Base-by-base conservation (phyloP, 345 rosid genomes). In the Camelina sativa region DNA sequence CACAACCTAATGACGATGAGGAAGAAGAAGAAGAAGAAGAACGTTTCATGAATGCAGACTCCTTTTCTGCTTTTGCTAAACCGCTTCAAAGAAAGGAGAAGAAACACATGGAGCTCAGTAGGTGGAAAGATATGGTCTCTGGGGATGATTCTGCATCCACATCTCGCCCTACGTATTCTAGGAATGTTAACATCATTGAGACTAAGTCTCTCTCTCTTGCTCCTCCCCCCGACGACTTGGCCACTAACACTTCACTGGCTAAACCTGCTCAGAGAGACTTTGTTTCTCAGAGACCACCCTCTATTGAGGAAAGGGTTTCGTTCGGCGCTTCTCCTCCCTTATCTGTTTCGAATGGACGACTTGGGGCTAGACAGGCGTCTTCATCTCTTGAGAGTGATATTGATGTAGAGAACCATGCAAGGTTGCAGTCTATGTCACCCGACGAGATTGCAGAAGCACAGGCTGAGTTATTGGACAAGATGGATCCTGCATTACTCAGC, bases 381-480 rank as follows among this genome's bases (percentile, higher is more conserved):
- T 48, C 77, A 46, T 82, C 89, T 67, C 85, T 89, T 46, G 92
- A 86, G 81, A 81, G 80, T 78, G 93, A 88, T 78, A 93, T 93
- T 81, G 93, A 93, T 82, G 82, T 67, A 16, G 98, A 94, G 81
- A 91, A 94, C 74, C 76, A 57, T 28, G 83, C 88, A 37, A 85
- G 82, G 74, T 73, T 94, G 74, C 79, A 81, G 72, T 65, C 82
- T 50, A 94, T 94, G 98, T 81, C 96, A 19, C 61, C 85, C 11
- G 85, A 86, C 44, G 97, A 94, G 76, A 89, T 91, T 76, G 87
- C 86, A 9, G 76, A 88, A 84, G 91, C 97, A 75, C 91, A 75
- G 58, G 86, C 91, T 78, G 98, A 89, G 85, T 79, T 93, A 80
- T 76, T 86, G 85, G 86, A 85, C 74, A 94, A 88, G 83, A 80